Percentiles rank a stretch among this genome's conserved stretches.
Conservation (phyloP, 192 early-diverging fungal genomes). For the Podila verticillata region DNA sequence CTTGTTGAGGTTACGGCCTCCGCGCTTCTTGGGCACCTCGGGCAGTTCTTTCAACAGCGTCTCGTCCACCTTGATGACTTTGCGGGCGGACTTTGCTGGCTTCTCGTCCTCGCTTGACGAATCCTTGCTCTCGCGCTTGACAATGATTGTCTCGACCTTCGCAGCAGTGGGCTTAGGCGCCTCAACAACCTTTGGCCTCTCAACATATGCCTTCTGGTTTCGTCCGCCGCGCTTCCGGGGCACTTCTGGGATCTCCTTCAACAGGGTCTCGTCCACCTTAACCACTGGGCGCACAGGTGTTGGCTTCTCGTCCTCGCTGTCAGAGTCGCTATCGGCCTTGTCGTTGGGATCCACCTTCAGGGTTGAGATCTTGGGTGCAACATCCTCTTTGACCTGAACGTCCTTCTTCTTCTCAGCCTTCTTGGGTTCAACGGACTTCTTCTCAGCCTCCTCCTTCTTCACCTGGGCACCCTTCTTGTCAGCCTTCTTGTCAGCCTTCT, state of each 20-base stretch:
- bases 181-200: too few species aligned
- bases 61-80: slow-evolving; percentile 30
- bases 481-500: slow-evolving; percentile 4
- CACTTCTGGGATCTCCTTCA: background rate
- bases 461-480: background rate
- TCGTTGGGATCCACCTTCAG: slow-evolving; percentile 31
- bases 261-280: background rate
- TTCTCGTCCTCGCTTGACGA: background rate
- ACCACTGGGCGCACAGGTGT: background rate
- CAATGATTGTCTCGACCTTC: too few species aligned
- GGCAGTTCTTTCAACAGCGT: slow-evolving; percentile 41
- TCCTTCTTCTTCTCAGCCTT: slow-evolving; percentile 6
- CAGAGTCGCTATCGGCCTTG: slow-evolving; percentile 25
- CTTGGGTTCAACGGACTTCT: slow-evolving; percentile 1
- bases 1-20: slow-evolving; percentile 46
- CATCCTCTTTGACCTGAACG: background rate
- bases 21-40: slow-evolving; percentile 44
- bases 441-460: background rate
- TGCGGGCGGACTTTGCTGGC: slow-evolving; percentile 22
- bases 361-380: slow-evolving; percentile 24
- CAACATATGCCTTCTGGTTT: background rate
- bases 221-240: slow-evolving; percentile 3
- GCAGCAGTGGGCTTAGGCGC: too few species aligned
- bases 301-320: background rate
- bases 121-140: too few species aligned